Evolutionary conservation across 164 flowering plant species (phyloP).

Genomic region (Vitis rotundifolia): DNA sequence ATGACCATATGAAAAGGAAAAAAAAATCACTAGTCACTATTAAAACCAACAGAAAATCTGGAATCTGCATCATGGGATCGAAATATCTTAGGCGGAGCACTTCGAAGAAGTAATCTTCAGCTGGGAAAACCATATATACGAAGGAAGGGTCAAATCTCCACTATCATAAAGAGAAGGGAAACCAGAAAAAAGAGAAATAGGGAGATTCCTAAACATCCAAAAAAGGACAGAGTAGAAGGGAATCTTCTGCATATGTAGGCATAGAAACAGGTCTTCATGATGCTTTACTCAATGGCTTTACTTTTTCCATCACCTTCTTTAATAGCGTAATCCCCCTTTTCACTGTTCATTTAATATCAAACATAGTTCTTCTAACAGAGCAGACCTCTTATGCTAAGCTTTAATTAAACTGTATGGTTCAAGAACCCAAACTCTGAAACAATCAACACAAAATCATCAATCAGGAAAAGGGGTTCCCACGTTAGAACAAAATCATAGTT

Average conservation of each 20-base stretch:
- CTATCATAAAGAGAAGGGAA: constrained; percentile 26
- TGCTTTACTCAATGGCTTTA: constrained; percentile 21
- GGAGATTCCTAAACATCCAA: constrained; percentile 14
- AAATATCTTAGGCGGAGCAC: neutral
- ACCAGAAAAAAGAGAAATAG: constrained; percentile 3
- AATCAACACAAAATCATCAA: too few species aligned
- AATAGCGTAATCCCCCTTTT: constrained; percentile 2
- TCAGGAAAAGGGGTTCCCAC: too few species aligned
- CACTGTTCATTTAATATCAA: neutral
- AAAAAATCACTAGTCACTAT: neutral
- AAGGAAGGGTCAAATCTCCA: constrained; percentile 26
- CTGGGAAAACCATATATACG: constrained; percentile 5
- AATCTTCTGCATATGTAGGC: constrained; percentile 16
- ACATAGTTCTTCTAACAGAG: neutral
- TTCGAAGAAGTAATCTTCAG: constrained; percentile 1
- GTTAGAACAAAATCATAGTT: neutral
- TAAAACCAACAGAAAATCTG: neutral
- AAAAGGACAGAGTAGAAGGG: constrained; percentile 8
- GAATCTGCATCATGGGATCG: neutral
- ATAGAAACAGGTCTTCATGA: constrained; percentile 10
- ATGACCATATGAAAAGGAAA: too few species aligned
- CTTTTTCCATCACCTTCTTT: constrained; percentile 19
- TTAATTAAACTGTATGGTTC: too few species aligned
- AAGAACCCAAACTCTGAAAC: too few species aligned
- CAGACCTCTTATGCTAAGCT: neutral